These are phyloP conservation scores for Histomonas meleagridis DNA, from an alignment of 208 protist genomes.

Conservation along the genomic window DNA sequence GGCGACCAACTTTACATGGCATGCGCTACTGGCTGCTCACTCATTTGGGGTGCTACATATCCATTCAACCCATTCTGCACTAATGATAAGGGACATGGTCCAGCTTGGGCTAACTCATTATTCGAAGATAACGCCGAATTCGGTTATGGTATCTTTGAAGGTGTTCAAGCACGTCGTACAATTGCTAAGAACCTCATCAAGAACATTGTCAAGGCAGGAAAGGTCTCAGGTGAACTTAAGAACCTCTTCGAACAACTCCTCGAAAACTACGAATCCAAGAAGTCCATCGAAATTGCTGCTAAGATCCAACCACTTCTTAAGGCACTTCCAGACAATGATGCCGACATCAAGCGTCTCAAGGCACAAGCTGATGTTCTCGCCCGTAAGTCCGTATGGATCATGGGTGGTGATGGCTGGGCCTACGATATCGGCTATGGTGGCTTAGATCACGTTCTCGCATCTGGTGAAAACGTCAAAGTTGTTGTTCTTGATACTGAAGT, in stretches of 20 bases:
- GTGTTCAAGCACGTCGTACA: not conserved
- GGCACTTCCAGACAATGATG: not conserved
- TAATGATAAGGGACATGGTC: constrained; percentile 56
- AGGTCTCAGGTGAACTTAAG: not conserved
- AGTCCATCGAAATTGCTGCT: not conserved
- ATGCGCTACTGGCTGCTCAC: constrained; percentile 62
- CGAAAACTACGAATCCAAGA: not conserved
- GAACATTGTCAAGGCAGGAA: not conserved
- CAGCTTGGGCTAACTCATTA: constrained; percentile 57
- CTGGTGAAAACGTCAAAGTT: constrained; percentile 56
- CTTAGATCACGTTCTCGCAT: constrained; percentile 57
- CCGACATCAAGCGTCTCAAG: not conserved
- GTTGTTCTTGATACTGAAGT: not conserved
- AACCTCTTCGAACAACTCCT: not conserved
- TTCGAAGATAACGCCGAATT: constrained; percentile 65
- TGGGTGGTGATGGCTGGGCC: constrained; percentile 51
- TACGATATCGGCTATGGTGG: constrained; percentile 47
- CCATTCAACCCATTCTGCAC: constrained; percentile 51
- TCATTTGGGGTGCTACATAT: constrained; percentile 53
- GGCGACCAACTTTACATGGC: constrained; percentile 61
- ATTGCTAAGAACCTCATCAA: not conserved
- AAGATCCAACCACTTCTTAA: not conserved
- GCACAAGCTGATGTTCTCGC: not conserved
- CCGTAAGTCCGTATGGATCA: constrained; percentile 49
- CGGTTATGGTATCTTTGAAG: constrained; percentile 55